phyloP scores from a whole-genome alignment of 2,329 filamentous ascomycete genomes.

The Ophiostoma ulmi region DNA sequence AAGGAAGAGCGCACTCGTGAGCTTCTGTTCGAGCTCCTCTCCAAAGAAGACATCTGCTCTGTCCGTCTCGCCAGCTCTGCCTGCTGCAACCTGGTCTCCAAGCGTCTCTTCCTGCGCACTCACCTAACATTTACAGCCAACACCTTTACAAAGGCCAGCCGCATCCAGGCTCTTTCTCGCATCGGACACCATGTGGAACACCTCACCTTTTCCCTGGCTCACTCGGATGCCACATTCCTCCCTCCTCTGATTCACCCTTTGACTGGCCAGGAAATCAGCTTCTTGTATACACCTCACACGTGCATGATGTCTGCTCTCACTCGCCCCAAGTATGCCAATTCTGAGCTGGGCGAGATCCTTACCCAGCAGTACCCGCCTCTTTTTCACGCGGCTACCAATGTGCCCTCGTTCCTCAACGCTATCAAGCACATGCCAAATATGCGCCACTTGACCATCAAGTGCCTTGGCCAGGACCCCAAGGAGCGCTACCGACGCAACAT shows the following conservation, averaged over 20 bases:
- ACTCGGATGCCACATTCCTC: constrained; percentile 72
- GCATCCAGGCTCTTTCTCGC: constrained; percentile 67
- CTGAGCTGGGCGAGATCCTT: constrained; percentile 72
- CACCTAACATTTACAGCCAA: constrained; percentile 66
- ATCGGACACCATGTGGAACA: constrained; percentile 76
- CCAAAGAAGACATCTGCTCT: constrained; percentile 50
- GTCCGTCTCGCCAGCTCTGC: constrained; percentile 64
- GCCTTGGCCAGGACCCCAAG: constrained; percentile 63
- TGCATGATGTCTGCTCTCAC: constrained; percentile 57
- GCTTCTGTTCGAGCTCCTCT: constrained; percentile 46
- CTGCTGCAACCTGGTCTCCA: constrained; percentile 65
- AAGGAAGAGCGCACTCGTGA: constrained; percentile 48
- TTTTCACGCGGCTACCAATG: constrained; percentile 85
- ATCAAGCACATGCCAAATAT: constrained; percentile 65
- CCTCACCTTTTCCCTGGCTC: constrained; percentile 71
- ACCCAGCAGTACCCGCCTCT: constrained; percentile 83
- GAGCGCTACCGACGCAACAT: constrained; percentile 70
- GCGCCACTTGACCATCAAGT: constrained; percentile 68
- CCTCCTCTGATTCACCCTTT: constrained; percentile 75
- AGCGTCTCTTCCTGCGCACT: constrained; percentile 63
- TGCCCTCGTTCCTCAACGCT: constrained; percentile 74
- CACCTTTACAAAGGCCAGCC: constrained; percentile 68
- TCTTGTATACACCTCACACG: constrained; percentile 74
- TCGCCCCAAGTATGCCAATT: constrained; percentile 72
- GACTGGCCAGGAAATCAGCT: constrained; percentile 71